Conservation (phyloP, 257 asterid species). For the Nicotiana paniculata region DNA sequence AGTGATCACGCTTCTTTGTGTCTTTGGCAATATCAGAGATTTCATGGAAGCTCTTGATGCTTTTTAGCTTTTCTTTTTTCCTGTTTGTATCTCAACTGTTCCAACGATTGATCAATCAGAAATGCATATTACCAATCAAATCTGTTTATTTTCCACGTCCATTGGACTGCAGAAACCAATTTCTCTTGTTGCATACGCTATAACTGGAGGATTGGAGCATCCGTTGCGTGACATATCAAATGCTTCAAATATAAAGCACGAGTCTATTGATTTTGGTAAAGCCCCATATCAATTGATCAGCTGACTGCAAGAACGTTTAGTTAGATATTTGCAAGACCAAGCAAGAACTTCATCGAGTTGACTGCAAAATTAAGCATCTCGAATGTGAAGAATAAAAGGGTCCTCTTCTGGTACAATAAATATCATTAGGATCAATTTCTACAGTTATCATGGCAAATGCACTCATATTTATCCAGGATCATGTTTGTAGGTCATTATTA, state of each 20-base stretch:
- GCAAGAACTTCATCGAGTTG: not conserved
- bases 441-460: not conserved
- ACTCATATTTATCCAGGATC: not conserved
- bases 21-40: not conserved
- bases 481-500: not conserved
- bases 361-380: not conserved
- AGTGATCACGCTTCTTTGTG: not conserved
- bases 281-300: not conserved
- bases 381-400: not conserved
- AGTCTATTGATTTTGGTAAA: not conserved
- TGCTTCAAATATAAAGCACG: not conserved
- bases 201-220: too few relatives aligned
- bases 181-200: too few relatives aligned
- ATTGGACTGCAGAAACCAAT: too few relatives aligned
- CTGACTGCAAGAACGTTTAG: not conserved
- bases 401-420: not conserved
- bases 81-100: not conserved
- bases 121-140: not conserved
- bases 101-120: too few relatives aligned
- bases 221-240: too few relatives aligned
- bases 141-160: too few relatives aligned
- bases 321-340: not conserved
- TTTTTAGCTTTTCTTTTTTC: not conserved
- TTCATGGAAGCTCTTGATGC: not conserved
- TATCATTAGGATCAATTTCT: not conserved